Evolutionary conservation across 2,329 filamentous ascomycete genomes (phyloP).

Genomic region (Stagonosporopsis cucurbitacearum): DNA sequence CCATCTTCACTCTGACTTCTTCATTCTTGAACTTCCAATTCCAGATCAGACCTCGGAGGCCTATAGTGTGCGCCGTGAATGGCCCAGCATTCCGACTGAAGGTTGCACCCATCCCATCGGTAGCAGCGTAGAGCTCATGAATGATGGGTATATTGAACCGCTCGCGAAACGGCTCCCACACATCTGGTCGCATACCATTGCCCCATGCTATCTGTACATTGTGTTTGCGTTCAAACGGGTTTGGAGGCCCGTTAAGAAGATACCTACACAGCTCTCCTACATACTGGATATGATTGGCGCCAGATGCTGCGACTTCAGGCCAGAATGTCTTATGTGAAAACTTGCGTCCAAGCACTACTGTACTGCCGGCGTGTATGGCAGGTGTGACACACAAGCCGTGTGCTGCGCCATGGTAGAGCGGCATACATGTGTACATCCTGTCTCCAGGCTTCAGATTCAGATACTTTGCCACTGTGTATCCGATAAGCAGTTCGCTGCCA

Average conservation of each 20-base stretch:
- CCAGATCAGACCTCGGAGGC: slow-evolving; percentile 46
- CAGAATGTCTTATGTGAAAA: slow-evolving; percentile 49
- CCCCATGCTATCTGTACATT: slow-evolving; percentile 47
- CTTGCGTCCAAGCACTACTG: slow-evolving; percentile 38
- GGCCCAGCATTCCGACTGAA: slow-evolving; percentile 45
- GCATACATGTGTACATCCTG: slow-evolving; percentile 49
- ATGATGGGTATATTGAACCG: slow-evolving; percentile 50
- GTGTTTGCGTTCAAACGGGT: slow-evolving; percentile 40
- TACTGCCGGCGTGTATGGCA: slow-evolving; percentile 40
- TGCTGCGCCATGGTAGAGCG: slow-evolving; percentile 47
- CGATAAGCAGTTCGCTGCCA: slow-evolving; percentile 37
- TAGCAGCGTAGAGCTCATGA: slow-evolving; percentile 50
- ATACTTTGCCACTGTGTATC: slow-evolving; percentile 31
- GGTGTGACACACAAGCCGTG: slow-evolving; percentile 41
- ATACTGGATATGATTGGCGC: slow-evolving; percentile 46
- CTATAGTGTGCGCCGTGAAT: slow-evolving; percentile 45
- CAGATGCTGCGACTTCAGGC: slow-evolving; percentile 43
- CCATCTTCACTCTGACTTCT: slow-evolving; percentile 47
- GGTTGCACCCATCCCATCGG: slow-evolving; percentile 46
- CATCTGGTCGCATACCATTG: slow-evolving; percentile 52
- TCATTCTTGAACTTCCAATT: slow-evolving; percentile 36
- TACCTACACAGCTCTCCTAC: slow-evolving; percentile 49
- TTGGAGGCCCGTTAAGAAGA: slow-evolving; percentile 43
- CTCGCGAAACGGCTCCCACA: slow-evolving; percentile 50
- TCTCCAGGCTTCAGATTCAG: slow-evolving; percentile 37